A percentile compares a stretch with the other conserved stretches of the same genome.
Conservation (phyloP, 2,329 filamentous ascomycete species). For the Colletotrichum tofieldiae region DNA sequence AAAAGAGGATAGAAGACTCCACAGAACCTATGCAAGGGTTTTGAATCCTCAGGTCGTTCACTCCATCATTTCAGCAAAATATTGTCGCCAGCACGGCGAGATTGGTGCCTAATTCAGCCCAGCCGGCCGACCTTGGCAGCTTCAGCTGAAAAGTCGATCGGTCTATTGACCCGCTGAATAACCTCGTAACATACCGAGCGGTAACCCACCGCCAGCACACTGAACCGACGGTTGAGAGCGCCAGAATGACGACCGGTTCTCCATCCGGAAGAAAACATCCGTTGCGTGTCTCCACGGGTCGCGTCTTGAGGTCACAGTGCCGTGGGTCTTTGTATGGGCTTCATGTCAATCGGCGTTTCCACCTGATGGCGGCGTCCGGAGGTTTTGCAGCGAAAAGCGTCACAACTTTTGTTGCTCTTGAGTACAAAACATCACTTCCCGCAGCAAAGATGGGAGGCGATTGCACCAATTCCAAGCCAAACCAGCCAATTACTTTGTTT, state of each 20-base stretch:
- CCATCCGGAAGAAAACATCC: constrained; percentile 29
- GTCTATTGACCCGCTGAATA: constrained; percentile 23
- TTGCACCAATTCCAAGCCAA: not conserved
- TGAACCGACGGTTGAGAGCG: not conserved
- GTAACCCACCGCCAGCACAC: not conserved
- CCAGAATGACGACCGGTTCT: not conserved
- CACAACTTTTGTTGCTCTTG: not conserved
- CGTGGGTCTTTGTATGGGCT: constrained; percentile 9
- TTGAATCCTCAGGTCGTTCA: not conserved
- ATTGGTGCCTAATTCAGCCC: not conserved
- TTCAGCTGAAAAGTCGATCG: constrained; percentile 2
- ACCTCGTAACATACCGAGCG: not conserved
- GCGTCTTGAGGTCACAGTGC: not conserved
- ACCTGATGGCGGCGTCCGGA: not conserved
- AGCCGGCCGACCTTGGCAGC: not conserved
- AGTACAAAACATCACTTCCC: not conserved
- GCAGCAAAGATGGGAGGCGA: not conserved
- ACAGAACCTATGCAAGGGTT: not conserved
- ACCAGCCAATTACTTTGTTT: too few species aligned
- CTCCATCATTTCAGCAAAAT: not conserved
- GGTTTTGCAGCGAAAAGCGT: not conserved
- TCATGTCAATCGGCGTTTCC: constrained; percentile 1
- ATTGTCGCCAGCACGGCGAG: not conserved
- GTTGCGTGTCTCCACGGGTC: not conserved
- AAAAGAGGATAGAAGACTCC: not conserved